A percentile compares a stretch with the other conserved stretches of the same genome.
Conservation (phyloP, 2,329 filamentous ascomycete genomes). For the Seiridium cupressi region DNA sequence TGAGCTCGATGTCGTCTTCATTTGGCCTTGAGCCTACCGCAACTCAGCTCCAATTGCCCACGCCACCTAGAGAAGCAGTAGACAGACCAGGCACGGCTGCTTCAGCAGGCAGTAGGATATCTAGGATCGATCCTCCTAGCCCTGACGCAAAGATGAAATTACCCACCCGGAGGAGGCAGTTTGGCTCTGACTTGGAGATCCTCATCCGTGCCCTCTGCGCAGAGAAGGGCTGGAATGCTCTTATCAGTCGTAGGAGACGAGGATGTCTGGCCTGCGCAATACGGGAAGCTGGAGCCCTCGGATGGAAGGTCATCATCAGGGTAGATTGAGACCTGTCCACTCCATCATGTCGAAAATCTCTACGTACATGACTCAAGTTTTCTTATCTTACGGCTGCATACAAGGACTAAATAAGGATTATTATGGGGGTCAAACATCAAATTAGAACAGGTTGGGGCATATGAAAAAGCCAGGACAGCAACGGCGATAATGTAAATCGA, state of each 20-base stretch:
- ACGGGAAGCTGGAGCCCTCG: slow-evolving; percentile 69
- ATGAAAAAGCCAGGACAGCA: too few species aligned
- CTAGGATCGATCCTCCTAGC: slow-evolving; percentile 24
- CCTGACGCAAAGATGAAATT: slow-evolving; percentile 52
- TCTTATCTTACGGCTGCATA: background rate
- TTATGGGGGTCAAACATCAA: too few species aligned
- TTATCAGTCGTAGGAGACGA: slow-evolving; percentile 65
- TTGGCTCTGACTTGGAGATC: slow-evolving; percentile 66
- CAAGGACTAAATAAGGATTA: background rate
- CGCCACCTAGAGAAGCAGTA: slow-evolving; percentile 15
- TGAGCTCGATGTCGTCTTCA: slow-evolving; percentile 34
- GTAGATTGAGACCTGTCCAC: slow-evolving; percentile 39
- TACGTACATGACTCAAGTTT: background rate
- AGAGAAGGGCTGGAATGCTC: slow-evolving; percentile 70
- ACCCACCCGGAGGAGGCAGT: slow-evolving; percentile 55
- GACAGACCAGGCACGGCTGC: slow-evolving; percentile 24
- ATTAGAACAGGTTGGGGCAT: too few species aligned
- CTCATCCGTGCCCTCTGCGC: slow-evolving; percentile 72
- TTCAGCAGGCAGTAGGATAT: slow-evolving; percentile 22
- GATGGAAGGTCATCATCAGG: slow-evolving; percentile 65
- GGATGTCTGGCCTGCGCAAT: slow-evolving; percentile 74
- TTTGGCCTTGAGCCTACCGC: slow-evolving; percentile 26
- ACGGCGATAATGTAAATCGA: too few species aligned
- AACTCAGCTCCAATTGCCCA: slow-evolving; percentile 20
- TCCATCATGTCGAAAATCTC: background rate